Percentiles rank a stretch among this genome's conserved stretches.
Evolutionary conservation across 1,284 basidiomycete genomes (phyloP).

Genomic region (Cryptococcus sp.): DNA sequence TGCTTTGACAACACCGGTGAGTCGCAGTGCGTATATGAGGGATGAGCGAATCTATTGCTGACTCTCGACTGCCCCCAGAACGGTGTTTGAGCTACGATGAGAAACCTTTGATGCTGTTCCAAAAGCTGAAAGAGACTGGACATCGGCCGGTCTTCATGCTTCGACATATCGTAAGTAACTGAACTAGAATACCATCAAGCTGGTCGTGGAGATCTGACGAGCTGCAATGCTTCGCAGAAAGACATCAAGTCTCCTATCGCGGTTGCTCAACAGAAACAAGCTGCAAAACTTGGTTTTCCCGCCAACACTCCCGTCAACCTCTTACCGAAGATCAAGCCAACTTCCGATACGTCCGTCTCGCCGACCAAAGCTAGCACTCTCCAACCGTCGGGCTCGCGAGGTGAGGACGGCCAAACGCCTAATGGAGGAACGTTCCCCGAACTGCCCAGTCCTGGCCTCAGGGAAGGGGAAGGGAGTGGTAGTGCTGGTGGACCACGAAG

Average conservation of each 20-base stretch:
- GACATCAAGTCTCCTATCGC: slow-evolving; percentile 96
- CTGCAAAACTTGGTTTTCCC: slow-evolving; percentile 52
- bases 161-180: slow-evolving; percentile 76
- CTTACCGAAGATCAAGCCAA: slow-evolving; percentile 39
- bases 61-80: slow-evolving; percentile 58
- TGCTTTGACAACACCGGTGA: slow-evolving; percentile 88
- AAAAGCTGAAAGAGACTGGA: slow-evolving; percentile 93
- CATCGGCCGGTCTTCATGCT: slow-evolving; percentile 99
- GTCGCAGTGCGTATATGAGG: slow-evolving; percentile 27
- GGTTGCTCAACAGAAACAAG: slow-evolving; percentile 91
- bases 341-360: slow-evolving; percentile 30
- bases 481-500: slow-evolving; percentile 2
- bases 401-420: slow-evolving; percentile 28
- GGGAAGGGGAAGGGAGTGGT: slow-evolving; percentile 21
- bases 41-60: background rate
- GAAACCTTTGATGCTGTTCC: slow-evolving; percentile 93
- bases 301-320: slow-evolving; percentile 30
- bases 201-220: background rate
- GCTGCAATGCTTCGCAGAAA: slow-evolving; percentile 26
- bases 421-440: slow-evolving; percentile 44
- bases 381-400: slow-evolving; percentile 12
- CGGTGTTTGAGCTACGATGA: slow-evolving; percentile 97
- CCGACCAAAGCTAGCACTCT: slow-evolving; percentile 33
- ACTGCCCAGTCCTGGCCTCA: slow-evolving; percentile 45
- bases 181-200: background rate